A percentile compares a stretch with the other conserved stretches of the same genome.
Conservation (phyloP, 2,329 filamentous ascomycete genomes). For the Sarocladiaceae sp. region DNA sequence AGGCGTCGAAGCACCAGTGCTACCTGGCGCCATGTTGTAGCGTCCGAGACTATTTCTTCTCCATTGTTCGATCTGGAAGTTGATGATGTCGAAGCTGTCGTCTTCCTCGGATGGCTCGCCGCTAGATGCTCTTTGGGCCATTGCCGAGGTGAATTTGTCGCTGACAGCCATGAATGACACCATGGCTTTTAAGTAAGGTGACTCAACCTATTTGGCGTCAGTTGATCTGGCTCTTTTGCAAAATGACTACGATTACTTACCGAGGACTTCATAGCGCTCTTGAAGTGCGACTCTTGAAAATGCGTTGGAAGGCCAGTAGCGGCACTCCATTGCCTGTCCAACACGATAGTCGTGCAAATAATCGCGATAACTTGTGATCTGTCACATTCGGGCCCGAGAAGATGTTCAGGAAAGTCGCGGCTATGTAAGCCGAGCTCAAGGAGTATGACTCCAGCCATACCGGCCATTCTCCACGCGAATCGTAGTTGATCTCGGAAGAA, state of each 20-base stretch:
- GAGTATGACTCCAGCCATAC: slow-evolving; percentile 19
- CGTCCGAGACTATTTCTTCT: slow-evolving; percentile 18
- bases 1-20: background rate
- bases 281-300: slow-evolving; percentile 14
- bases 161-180: slow-evolving; percentile 16
- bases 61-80: slow-evolving; percentile 25
- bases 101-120: slow-evolving; percentile 18
- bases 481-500: slow-evolving; percentile 20
- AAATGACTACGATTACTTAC: background rate
- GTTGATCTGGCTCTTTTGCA: too few species aligned
- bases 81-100: slow-evolving; percentile 23
- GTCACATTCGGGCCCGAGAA: slow-evolving; percentile 9
- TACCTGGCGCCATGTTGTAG: background rate
- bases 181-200: slow-evolving; percentile 17
- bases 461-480: slow-evolving; percentile 23
- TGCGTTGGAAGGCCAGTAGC: slow-evolving; percentile 14
- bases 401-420: slow-evolving; percentile 19
- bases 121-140: slow-evolving; percentile 11
- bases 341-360: slow-evolving; percentile 13
- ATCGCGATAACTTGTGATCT: slow-evolving; percentile 9
- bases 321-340: slow-evolving; percentile 16
- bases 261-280: background rate
- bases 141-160: slow-evolving; percentile 17
- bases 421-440: slow-evolving; percentile 24
- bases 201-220: slow-evolving; percentile 1